A percentile compares a stretch with the other conserved stretches of the same genome.
These are phyloP conservation scores for Akebia trifoliata DNA, from an alignment of 164 flowering plant genomes.

Conservation along the genomic window DNA sequence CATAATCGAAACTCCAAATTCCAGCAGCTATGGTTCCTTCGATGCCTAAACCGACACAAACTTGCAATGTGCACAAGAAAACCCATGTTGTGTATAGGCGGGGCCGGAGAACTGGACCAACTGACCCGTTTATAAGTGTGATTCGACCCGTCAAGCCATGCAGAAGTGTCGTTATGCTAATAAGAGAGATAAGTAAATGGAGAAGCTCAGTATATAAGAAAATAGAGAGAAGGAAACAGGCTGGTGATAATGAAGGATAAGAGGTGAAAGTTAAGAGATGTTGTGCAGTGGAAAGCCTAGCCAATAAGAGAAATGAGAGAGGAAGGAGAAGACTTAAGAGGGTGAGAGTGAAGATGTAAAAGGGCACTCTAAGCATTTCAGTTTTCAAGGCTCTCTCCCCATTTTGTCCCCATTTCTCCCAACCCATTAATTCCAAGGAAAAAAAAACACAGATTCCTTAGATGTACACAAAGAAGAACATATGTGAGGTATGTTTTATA, in stretches of 20 bases:
- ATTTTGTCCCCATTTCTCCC: slow-evolving; percentile 26
- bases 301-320: slow-evolving; percentile 70
- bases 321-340: slow-evolving; percentile 72
- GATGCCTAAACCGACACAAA: slow-evolving; percentile 62
- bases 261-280: slow-evolving; percentile 23
- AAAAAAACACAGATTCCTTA: background rate
- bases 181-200: slow-evolving; percentile 38
- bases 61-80: slow-evolving; percentile 49
- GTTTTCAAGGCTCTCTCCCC: slow-evolving; percentile 13
- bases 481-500: background rate
- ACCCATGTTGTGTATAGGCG: slow-evolving; percentile 52
- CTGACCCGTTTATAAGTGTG: slow-evolving; percentile 7
- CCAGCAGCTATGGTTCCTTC: slow-evolving; percentile 53
- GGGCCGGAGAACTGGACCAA: slow-evolving; percentile 18
- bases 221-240: slow-evolving; percentile 29
- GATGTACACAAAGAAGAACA: background rate
- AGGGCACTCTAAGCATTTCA: slow-evolving; percentile 18
- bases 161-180: slow-evolving; percentile 43
- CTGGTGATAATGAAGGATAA: slow-evolving; percentile 8
- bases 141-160: slow-evolving; percentile 40
- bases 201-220: slow-evolving; percentile 41
- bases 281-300: slow-evolving; percentile 45
- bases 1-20: slow-evolving; percentile 22
- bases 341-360: slow-evolving; percentile 46
- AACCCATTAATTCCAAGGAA: slow-evolving; percentile 15